Conservation (phyloP, 352 stramenopile genomes). For the Globisporangium cederbergense region DNA sequence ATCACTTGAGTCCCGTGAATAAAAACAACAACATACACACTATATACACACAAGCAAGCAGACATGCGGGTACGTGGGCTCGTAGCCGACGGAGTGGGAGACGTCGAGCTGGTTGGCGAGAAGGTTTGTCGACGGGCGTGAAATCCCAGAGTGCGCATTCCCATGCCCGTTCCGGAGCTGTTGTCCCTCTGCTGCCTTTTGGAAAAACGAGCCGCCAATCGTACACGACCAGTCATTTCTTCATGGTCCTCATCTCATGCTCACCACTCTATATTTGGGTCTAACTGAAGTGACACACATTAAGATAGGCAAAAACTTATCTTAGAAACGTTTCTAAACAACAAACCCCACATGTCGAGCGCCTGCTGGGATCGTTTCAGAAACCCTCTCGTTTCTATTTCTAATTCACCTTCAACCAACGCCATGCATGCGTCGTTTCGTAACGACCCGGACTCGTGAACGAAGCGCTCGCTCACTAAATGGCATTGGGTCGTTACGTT, state of each 20-base stretch:
- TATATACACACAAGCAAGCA: not conserved
- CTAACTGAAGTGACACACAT: not conserved
- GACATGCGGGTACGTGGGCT: not conserved
- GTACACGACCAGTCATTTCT: slow-evolving; percentile 8
- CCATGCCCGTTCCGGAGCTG: not conserved
- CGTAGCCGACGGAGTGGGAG: not conserved
- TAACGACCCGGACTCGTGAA: slow-evolving; percentile 16
- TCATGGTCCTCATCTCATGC: not conserved
- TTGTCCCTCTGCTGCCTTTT: too few species aligned
- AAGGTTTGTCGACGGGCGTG: not conserved
- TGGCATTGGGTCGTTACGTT: not conserved
- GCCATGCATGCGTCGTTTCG: slow-evolving; percentile 25
- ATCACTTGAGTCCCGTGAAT: slow-evolving; percentile 43
- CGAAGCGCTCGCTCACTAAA: not conserved
- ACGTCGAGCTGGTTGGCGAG: not conserved
- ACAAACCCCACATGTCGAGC: slow-evolving; percentile 7
- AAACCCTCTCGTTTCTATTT: not conserved
- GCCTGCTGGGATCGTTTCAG: not conserved
- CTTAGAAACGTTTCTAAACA: slow-evolving; percentile 8
- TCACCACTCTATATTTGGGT: not conserved
- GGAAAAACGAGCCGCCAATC: not conserved
- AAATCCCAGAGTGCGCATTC: slow-evolving; percentile 6
- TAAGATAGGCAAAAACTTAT: not conserved
- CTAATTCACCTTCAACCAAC: not conserved
- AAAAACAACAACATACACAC: not conserved